phyloP scores from a whole-genome alignment of 345 rosid genomes.

The Arabidopsis arenosa region DNA sequence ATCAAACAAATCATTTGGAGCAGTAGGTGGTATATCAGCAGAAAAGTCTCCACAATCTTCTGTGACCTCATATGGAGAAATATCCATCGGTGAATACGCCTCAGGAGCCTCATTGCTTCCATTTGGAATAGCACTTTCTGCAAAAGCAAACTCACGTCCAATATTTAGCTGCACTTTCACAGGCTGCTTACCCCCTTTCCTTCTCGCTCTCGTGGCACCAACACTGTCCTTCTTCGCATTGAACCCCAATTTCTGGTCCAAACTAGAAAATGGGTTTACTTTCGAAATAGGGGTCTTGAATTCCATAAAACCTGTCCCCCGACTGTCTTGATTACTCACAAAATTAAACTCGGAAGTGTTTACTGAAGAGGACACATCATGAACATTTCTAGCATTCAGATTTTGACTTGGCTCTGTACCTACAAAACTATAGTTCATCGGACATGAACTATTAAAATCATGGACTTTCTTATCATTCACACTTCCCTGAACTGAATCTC shows the following conservation, averaged over 20 bases:
- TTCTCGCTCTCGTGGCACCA: conserved; percentile 54
- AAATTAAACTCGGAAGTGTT: conserved; percentile 46
- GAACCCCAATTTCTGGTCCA: conserved; percentile 61
- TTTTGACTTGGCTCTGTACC: conserved; percentile 46
- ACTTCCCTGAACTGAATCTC: conserved; percentile 42
- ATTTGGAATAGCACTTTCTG: conserved; percentile 45
- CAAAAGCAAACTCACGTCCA: conserved; percentile 60
- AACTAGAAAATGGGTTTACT: conserved; percentile 52
- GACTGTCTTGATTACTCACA: conserved; percentile 46
- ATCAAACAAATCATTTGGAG: conserved; percentile 52
- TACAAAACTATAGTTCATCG: conserved; percentile 45
- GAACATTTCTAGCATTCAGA: conserved; percentile 42
- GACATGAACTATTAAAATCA: conserved; percentile 38
- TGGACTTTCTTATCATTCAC: conserved; percentile 39
- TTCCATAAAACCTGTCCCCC: conserved; percentile 49
- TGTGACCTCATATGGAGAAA: conserved; percentile 70
- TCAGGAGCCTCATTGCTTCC: conserved; percentile 64
- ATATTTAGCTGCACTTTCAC: conserved; percentile 56
- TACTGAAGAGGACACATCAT: conserved; percentile 42
- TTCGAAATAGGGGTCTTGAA: conserved; percentile 63
- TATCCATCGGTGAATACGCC: conserved; percentile 85
- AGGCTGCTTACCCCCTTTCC: conserved; percentile 65
- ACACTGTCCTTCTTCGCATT: conserved; percentile 59
- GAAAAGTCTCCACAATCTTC: conserved; percentile 58
- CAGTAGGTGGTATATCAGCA: conserved; percentile 50